Base-by-base conservation (phyloP, 768 basidiomycete species). In the Mycena polygramma region DNA sequence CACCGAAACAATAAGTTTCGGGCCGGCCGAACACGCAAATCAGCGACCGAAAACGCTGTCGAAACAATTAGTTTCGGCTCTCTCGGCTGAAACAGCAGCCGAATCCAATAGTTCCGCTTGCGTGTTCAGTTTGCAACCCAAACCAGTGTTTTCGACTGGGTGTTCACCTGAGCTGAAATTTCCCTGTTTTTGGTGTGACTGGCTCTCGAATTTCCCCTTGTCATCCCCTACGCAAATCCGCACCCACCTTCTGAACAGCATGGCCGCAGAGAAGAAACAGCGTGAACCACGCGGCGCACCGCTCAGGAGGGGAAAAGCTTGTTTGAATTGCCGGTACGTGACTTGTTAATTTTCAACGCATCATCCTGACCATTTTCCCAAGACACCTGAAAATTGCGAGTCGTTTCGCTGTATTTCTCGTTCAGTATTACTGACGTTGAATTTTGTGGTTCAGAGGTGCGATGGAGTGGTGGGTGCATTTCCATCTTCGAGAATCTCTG, bases 351-450 rank as follows among this genome's bases (percentile, higher is more conserved):
- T 15, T 22, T 22, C 17, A 9, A 6, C 15, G 1, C 20, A 5
- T 41, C 10, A 5, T 13, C 14, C 37, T 57, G 22, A 57, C 39
- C 13, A 15, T 36, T 6, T 39, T 37, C 17, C 36, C 17, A 57
- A n/a, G 55, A 41, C 55, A 57, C 10, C 55, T 57, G 5, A 57
- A 57, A 17, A 57, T 57, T 13, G 55, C 22, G 19, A 24, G 55
- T 41, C 37, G 4, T 57, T 17, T 57, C 53, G n/a, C 55, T 15
- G 20, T 17, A 1, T 22, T 5, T 7, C 8, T 41, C 7, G 6
- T 24, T 57, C 39, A 7, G 14, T 22, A 20, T 41, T 8, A 6
- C 39, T 41, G 39, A 57, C 55, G n/a, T 57, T 26, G 22, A 41
- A 41, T 41, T 41, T 54, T 22, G n/a, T 22, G 41, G 8, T 41